phyloP scores from a whole-genome alignment of 75 land plant species.

The Ceratopteris richardii region DNA sequence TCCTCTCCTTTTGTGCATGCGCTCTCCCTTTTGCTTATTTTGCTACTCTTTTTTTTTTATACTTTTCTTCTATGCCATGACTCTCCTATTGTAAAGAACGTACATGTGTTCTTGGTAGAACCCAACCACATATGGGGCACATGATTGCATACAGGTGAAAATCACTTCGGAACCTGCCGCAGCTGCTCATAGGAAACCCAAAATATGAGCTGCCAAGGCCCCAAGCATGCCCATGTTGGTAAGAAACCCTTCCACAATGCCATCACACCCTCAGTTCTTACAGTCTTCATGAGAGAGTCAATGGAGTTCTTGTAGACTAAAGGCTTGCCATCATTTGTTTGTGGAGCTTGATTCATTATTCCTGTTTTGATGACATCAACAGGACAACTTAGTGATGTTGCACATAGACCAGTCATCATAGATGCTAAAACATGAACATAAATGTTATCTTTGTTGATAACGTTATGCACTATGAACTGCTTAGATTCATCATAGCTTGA shows the following conservation, averaged over 20 bases:
- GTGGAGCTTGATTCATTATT: slow-evolving; percentile 89
- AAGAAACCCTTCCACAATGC: slow-evolving; percentile 93
- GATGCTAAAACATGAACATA: slow-evolving; percentile 79
- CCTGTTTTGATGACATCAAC: slow-evolving; percentile 94
- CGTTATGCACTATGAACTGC: slow-evolving; percentile 38
- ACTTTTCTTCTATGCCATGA: too few species aligned
- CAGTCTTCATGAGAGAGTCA: slow-evolving; percentile 80
- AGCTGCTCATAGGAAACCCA: slow-evolving; percentile 90
- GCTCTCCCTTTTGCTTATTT: too few species aligned
- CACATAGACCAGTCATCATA: slow-evolving; percentile 69
- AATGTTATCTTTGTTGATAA: slow-evolving; percentile 50
- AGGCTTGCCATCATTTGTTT: slow-evolving; percentile 1
- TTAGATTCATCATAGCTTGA: slow-evolving; percentile 90
- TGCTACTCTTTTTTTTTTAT: too few species aligned
- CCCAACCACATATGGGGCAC: too few species aligned
- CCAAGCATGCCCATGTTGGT: slow-evolving; percentile 91
- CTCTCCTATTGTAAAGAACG: too few species aligned
- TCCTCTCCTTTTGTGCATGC: too few species aligned
- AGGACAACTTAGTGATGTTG: slow-evolving; percentile 84
- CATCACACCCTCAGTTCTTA: slow-evolving; percentile 58
- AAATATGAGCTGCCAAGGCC: slow-evolving; percentile 94
- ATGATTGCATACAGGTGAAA: too few species aligned
- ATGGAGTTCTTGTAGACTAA: slow-evolving; percentile 44
- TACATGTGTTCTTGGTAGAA: too few species aligned
- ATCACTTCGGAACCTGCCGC: slow-evolving; percentile 33